These are phyloP conservation scores for Dioszegia aurantiaca DNA, from an alignment of 768 basidiomycete species.

Conservation along the genomic window DNA sequence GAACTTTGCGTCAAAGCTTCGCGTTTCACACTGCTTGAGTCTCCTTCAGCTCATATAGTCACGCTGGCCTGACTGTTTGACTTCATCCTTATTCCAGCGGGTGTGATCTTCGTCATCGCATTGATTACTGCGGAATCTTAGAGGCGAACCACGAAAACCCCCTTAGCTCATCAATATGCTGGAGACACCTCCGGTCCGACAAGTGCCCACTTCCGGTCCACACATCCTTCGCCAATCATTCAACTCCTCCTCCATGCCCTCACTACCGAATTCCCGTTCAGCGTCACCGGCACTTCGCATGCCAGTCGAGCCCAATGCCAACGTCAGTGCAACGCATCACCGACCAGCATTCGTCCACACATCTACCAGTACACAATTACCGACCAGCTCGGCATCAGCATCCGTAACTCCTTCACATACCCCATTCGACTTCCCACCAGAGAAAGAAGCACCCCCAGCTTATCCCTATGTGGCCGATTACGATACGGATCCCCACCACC, in stretches of 20 bases:
- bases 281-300: conserved; percentile 5
- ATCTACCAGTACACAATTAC: conserved; percentile 18
- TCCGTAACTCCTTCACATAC: conserved; percentile 1
- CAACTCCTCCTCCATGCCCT: not conserved
- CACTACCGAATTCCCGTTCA: not conserved
- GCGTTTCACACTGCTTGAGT: no score
- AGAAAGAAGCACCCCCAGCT: conserved; percentile 1
- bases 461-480: not conserved
- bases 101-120: no score
- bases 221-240: not conserved
- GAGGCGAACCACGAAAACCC: no score
- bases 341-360: conserved; percentile 31
- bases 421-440: conserved; percentile 1
- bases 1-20: no score
- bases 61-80: no score
- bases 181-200: not conserved
- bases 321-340: conserved; percentile 10
- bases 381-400: not conserved
- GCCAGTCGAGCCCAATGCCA: not conserved
- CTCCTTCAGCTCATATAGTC: no score
- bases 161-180: no score
- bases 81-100: no score
- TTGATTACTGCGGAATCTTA: no score
- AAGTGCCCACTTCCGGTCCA: not conserved
- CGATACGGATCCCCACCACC: not conserved